phyloP scores from a whole-genome alignment of 2,329 filamentous ascomycete genomes.

The Aspergillus pseudoterreus region DNA sequence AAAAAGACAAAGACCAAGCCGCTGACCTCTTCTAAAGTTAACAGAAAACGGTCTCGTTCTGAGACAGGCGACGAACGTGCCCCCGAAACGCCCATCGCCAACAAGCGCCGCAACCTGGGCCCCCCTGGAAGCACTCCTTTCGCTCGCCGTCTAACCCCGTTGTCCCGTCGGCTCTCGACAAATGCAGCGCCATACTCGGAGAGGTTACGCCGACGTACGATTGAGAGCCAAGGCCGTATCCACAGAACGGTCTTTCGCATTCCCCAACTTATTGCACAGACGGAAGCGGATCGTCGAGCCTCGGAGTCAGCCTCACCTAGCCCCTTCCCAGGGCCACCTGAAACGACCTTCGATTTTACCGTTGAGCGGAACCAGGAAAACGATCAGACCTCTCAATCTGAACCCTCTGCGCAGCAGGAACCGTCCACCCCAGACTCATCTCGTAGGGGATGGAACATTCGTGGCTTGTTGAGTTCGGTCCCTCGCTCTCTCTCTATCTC shows the following conservation, averaged over 20 bases:
- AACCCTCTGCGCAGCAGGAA: slow-evolving; percentile 7
- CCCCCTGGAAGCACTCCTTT: slow-evolving; percentile 21
- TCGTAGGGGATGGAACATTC: slow-evolving; percentile 24
- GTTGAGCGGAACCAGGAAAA: slow-evolving; percentile 4
- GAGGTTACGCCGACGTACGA: slow-evolving; percentile 26
- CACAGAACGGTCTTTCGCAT: slow-evolving; percentile 33
- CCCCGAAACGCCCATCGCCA: slow-evolving; percentile 14
- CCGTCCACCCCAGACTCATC: slow-evolving; percentile 22
- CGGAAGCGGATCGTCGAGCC: slow-evolving; percentile 23
- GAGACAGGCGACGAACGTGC: slow-evolving; percentile 6
- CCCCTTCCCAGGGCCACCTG: slow-evolving; percentile 8
- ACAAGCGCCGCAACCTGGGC: slow-evolving; percentile 22
- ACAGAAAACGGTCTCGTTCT: slow-evolving; percentile 17
- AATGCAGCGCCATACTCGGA: slow-evolving; percentile 24
- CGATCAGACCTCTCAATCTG: slow-evolving; percentile 1
- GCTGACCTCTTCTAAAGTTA: slow-evolving; percentile 16
- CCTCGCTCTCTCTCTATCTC: slow-evolving; percentile 23
- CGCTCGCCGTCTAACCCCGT: slow-evolving; percentile 11
- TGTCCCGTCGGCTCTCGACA: slow-evolving; percentile 16
- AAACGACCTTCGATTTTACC: slow-evolving; percentile 8
- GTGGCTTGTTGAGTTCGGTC: slow-evolving; percentile 28
- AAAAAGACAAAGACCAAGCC: not conserved
- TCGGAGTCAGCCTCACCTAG: slow-evolving; percentile 5
- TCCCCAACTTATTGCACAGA: slow-evolving; percentile 29
- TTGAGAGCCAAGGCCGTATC: slow-evolving; percentile 29